Evolutionary conservation across 805 yeast genomes (phyloP).

Genomic region (Yarrowia alimentaria): DNA sequence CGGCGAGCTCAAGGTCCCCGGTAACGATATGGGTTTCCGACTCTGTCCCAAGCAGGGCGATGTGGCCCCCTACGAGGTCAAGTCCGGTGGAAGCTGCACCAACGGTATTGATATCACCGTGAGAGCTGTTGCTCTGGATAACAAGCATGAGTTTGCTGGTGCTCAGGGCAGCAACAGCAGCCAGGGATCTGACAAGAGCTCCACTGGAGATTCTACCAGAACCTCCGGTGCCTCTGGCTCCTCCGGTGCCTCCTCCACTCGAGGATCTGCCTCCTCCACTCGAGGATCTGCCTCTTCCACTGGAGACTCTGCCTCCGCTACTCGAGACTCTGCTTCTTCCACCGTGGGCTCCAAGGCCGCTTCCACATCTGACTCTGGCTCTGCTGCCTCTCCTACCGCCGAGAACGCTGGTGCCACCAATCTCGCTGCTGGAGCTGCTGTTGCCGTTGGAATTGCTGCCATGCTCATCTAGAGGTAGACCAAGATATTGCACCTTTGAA

Average conservation of each 20-base stretch:
- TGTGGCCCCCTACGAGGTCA: slow-evolving; percentile 14
- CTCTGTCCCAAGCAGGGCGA: slow-evolving; percentile 13
- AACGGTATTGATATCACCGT: neutral
- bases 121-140: slow-evolving; percentile 1
- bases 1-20: slow-evolving; percentile 19
- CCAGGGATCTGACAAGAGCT: neutral
- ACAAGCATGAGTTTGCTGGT: neutral
- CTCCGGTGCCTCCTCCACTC: neutral
- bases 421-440: slow-evolving; percentile 2
- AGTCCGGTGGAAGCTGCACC: slow-evolving; percentile 12
- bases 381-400: too few species aligned
- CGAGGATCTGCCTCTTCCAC: slow-evolving; percentile 1
- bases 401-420: slow-evolving; percentile 1
- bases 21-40: slow-evolving; percentile 22
- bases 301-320: neutral
- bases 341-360: neutral
- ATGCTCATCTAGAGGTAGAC: slow-evolving; percentile 10
- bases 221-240: neutral
- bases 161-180: neutral
- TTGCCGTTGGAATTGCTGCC: slow-evolving; percentile 12
- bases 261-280: slow-evolving; percentile 1
- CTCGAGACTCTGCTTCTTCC: neutral
- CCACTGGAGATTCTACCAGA: neutral
- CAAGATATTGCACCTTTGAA: too few species aligned
- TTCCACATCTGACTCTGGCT: neutral